phyloP scores from a whole-genome alignment of 768 basidiomycete species.

The Rhizopogon vesiculosus region DNA sequence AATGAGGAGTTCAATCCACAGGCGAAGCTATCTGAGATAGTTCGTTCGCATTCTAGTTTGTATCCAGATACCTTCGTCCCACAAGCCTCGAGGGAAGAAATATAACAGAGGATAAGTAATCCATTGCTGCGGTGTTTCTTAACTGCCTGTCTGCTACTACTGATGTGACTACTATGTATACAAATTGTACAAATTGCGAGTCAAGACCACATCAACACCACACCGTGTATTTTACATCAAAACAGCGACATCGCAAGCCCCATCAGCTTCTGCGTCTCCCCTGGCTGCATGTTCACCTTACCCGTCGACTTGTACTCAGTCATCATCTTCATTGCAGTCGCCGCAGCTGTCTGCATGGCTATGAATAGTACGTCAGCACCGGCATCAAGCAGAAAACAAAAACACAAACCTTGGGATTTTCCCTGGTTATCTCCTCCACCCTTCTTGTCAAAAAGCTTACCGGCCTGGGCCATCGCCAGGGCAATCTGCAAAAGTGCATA shows the following conservation, averaged over 20 bases:
- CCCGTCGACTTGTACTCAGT: conserved; percentile 19
- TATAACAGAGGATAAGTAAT: too few relatives aligned
- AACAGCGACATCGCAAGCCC: conserved; percentile 20
- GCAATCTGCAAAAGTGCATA: conserved; percentile 12
- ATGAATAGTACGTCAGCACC: not conserved
- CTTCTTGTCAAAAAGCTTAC: conserved; percentile 29
- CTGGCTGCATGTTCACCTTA: conserved; percentile 17
- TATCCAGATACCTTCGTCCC: too few relatives aligned
- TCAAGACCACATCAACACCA: not conserved
- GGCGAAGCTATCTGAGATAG: too few relatives aligned
- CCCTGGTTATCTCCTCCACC: conserved; percentile 12
- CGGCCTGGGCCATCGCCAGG: conserved; percentile 27
- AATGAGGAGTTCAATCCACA: too few relatives aligned
- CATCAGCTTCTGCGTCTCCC: conserved; percentile 24
- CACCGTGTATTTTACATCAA: conserved; percentile 2
- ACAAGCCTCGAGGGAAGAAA: too few relatives aligned
- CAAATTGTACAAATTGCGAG: not conserved
- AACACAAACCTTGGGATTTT: conserved; percentile 22
- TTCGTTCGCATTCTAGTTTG: too few relatives aligned
- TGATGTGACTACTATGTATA: too few relatives aligned
- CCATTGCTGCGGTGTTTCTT: too few relatives aligned
- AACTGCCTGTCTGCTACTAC: too few relatives aligned
- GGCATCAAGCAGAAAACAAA: not conserved
- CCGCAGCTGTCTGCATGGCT: conserved; percentile 29
- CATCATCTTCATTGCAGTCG: conserved; percentile 25